phyloP scores from a whole-genome alignment of 192 early-diverging fungal genomes.

The Umbelopsis ramanniana region DNA sequence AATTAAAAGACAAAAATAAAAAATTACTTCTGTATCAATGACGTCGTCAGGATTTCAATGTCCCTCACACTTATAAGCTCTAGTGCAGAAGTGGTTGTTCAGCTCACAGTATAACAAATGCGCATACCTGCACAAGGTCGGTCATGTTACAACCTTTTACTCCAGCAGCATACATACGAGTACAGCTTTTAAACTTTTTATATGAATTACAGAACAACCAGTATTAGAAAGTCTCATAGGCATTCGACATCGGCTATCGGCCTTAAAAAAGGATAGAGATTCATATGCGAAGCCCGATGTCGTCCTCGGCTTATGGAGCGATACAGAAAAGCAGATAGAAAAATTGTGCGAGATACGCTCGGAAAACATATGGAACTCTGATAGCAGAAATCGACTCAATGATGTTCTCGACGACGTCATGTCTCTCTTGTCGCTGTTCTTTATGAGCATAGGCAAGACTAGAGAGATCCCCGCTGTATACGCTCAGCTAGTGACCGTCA shows the following conservation, averaged over 20 bases:
- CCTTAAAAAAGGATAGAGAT: constrained; percentile 75
- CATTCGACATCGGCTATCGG: constrained; percentile 72
- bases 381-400: constrained; percentile 57
- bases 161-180: neutral
- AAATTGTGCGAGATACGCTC: constrained; percentile 30
- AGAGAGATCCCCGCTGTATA: constrained; percentile 78
- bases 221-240: constrained; percentile 68
- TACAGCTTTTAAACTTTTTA: neutral
- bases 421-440: constrained; percentile 78
- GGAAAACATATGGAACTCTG: constrained; percentile 25
- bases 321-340: constrained; percentile 59
- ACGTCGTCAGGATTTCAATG: neutral
- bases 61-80: too few relatives aligned
- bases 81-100: too few relatives aligned
- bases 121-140: constrained; percentile 3
- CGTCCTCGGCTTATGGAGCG: constrained; percentile 66
- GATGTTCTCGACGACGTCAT: constrained; percentile 77
- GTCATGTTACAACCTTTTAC: neutral
- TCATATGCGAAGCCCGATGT: constrained; percentile 67
- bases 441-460: constrained; percentile 75
- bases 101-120: neutral
- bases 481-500: constrained; percentile 76
- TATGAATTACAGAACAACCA: constrained; percentile 54
- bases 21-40: neutral
- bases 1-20: constrained; percentile 1